These are phyloP conservation scores for Myxozyma vanderwaltii DNA, from an alignment of 805 yeast species.

Conservation along the genomic window DNA sequence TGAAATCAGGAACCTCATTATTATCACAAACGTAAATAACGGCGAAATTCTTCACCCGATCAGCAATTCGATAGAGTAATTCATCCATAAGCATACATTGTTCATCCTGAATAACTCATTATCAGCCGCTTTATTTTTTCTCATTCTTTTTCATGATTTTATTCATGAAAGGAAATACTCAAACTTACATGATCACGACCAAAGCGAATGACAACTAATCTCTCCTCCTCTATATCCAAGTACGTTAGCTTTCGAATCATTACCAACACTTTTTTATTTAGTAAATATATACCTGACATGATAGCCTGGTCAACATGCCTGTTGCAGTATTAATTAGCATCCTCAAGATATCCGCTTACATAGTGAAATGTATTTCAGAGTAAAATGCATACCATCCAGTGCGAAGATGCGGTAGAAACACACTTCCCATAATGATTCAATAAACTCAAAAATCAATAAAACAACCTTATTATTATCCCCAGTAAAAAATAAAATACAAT, in stretches of 20 bases:
- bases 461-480: neutral
- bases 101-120: conserved; percentile 46
- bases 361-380: neutral
- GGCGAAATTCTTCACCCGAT: conserved; percentile 83
- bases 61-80: conserved; percentile 73
- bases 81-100: conserved; percentile 93
- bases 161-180: neutral
- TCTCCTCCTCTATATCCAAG: conserved; percentile 70
- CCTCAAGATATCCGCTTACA: no score
- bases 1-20: conserved; percentile 87
- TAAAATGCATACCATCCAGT: conserved; percentile 60
- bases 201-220: conserved; percentile 84
- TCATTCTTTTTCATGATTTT: neutral
- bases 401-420: conserved; percentile 75
- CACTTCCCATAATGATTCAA: conserved; percentile 62
- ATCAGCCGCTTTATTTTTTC: neutral
- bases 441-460: neutral
- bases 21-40: conserved; percentile 86
- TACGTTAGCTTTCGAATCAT: neutral
- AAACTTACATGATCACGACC: conserved; percentile 61
- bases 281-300: conserved; percentile 48
- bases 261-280: neutral
- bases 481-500: neutral
- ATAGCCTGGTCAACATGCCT: conserved; percentile 97
- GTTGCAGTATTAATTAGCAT: neutral